A percentile compares a stretch with the other conserved stretches of the same genome.
Evolutionary conservation across 345 rosid genomes (phyloP).

Genomic region (Adansonia digitata): DNA sequence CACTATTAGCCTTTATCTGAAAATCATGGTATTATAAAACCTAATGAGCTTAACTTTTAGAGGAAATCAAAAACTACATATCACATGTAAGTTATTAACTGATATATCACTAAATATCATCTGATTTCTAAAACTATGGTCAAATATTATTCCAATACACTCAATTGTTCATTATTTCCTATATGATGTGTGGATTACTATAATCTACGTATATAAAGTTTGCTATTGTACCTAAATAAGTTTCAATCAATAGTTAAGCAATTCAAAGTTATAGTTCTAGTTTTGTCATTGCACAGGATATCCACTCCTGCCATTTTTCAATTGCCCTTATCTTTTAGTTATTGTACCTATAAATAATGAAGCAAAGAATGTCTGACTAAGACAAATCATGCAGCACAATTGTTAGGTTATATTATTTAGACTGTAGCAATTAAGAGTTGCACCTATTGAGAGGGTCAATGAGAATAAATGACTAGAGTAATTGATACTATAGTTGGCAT

Average conservation of each 20-base stretch:
- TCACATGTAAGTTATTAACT: neutral
- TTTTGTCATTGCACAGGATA: conserved; percentile 95
- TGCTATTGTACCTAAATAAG: conserved; percentile 62
- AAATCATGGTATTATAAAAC: neutral
- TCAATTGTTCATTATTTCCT: neutral
- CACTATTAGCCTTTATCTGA: conserved; percentile 14
- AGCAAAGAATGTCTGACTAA: neutral
- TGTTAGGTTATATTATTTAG: neutral
- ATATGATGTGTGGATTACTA: neutral
- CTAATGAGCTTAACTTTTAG: neutral
- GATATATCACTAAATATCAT: neutral
- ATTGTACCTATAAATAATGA: conserved; percentile 71
- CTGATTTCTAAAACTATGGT: neutral
- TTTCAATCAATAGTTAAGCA: conserved; percentile 84
- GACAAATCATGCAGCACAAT: neutral
- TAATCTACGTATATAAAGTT: neutral
- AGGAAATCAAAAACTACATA: neutral
- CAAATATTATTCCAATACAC: neutral
- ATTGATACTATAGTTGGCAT: conserved; percentile 98
- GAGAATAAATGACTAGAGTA: conserved; percentile 92
- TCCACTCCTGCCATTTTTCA: conserved; percentile 99
- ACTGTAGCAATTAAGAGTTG: conserved; percentile 12
- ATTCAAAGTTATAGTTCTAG: conserved; percentile 93
- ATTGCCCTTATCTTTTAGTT: conserved; percentile 99
- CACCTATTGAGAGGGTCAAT: conserved; percentile 91